phyloP scores from a whole-genome alignment of 805 yeast genomes.

The Hanseniaspora valbyensis region DNA sequence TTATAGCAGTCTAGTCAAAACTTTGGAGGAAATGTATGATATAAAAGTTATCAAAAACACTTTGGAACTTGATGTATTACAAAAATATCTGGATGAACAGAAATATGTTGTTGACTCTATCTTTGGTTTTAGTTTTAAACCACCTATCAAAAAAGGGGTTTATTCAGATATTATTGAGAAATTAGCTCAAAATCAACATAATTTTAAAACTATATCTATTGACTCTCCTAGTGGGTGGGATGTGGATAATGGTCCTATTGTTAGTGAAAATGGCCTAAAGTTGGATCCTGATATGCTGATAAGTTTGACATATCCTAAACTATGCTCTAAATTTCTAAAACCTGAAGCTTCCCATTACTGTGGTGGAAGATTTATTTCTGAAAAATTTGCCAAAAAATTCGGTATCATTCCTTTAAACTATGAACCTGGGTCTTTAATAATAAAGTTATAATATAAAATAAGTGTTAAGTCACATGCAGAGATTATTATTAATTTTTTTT shows the following conservation, averaged over 20 bases:
- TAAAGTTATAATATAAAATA: constrained; percentile 30
- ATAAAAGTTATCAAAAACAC: constrained; percentile 44
- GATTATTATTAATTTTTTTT: too few relatives aligned
- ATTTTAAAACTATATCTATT: constrained; percentile 58
- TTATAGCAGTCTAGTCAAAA: constrained; percentile 51
- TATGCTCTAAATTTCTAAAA: constrained; percentile 53
- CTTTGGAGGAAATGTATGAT: constrained; percentile 34
- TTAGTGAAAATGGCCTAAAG: constrained; percentile 21
- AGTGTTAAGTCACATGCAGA: too few relatives aligned
- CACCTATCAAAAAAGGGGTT: constrained; percentile 54
- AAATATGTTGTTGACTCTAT: constrained; percentile 63
- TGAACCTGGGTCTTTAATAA: constrained; percentile 46
- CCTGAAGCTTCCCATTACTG: constrained; percentile 48
- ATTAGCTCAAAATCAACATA: constrained; percentile 7
- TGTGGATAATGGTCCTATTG: constrained; percentile 74
- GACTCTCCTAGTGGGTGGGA: constrained; percentile 98
- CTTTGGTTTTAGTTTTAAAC: constrained; percentile 88
- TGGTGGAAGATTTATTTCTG: constrained; percentile 80
- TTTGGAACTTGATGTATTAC: constrained; percentile 32
- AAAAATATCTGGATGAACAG: constrained; percentile 26
- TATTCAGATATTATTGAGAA: not conserved
- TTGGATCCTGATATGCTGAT: constrained; percentile 59
- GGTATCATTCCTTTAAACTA: constrained; percentile 57
- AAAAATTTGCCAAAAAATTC: constrained; percentile 57
- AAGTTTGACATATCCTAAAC: constrained; percentile 89